phyloP scores from a whole-genome alignment of 1,139 yeast genomes.

The Candida sp. region DNA sequence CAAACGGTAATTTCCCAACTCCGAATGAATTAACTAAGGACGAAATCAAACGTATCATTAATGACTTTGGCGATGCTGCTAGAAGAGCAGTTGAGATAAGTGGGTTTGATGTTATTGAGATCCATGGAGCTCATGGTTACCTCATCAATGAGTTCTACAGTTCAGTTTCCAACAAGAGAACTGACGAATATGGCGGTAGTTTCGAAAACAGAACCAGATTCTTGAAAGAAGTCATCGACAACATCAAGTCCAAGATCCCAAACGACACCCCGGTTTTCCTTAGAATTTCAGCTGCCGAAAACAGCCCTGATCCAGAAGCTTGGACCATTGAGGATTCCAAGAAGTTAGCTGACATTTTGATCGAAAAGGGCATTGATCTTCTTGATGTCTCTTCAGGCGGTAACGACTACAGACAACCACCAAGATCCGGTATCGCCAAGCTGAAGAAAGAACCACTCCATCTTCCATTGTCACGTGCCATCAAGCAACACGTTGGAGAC shows the following conservation, averaged over 20 bases:
- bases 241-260: constrained; percentile 35
- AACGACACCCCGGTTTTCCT: constrained; percentile 43
- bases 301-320: constrained; percentile 35
- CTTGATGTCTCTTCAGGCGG: constrained; percentile 63
- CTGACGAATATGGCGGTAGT: constrained; percentile 58
- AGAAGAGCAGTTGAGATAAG: constrained; percentile 43
- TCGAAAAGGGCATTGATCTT: constrained; percentile 51
- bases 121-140: constrained; percentile 59
- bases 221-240: constrained; percentile 61
- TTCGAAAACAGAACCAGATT: constrained; percentile 69
- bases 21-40: constrained; percentile 37
- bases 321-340: constrained; percentile 55
- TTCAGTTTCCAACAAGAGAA: constrained; percentile 42
- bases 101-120: constrained; percentile 54
- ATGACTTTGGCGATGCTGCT: constrained; percentile 47
- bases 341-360: constrained; percentile 42
- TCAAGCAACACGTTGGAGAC: constrained; percentile 50
- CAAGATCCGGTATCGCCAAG: constrained; percentile 21
- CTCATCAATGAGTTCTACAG: constrained; percentile 44
- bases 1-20: constrained; percentile 26
- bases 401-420: constrained; percentile 35
- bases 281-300: constrained; percentile 49
- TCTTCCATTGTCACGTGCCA: constrained; percentile 39
- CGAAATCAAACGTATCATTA: constrained; percentile 37
- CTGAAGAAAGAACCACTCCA: constrained; percentile 24